Conservation (phyloP, 2,329 filamentous ascomycete species). For the Trichophyton schoenleinii region DNA sequence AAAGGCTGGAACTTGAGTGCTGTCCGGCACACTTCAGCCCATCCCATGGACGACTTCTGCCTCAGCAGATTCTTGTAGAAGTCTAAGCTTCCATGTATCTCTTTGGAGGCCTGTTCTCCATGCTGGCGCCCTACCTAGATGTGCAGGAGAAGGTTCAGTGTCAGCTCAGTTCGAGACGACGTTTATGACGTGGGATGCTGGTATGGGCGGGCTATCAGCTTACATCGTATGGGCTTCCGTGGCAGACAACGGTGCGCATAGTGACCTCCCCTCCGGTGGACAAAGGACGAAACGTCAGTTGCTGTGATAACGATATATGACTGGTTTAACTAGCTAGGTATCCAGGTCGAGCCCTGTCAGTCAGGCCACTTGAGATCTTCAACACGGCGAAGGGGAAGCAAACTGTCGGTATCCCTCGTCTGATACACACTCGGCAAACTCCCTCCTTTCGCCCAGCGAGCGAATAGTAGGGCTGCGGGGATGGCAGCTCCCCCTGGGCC, state of each 20-base stretch:
- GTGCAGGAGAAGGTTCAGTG: neutral
- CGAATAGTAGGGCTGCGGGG: neutral
- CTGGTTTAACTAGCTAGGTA: no score
- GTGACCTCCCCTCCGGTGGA: neutral
- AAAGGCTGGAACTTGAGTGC: slow-evolving; percentile 34
- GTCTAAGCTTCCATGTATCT: slow-evolving; percentile 19
- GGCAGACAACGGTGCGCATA: slow-evolving; percentile 19
- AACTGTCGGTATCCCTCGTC: no score
- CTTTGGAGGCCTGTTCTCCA: slow-evolving; percentile 17
- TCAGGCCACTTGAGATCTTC: no score
- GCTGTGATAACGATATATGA: no score
- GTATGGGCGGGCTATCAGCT: neutral
- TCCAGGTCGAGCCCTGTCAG: no score
- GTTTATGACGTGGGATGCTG: no score
- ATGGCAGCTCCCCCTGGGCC: neutral
- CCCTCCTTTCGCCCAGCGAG: neutral
- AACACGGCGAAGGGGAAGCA: neutral
- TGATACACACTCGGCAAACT: no score
- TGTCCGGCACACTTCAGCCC: slow-evolving; percentile 36
- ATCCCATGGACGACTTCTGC: slow-evolving; percentile 27
- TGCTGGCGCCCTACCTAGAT: slow-evolving; percentile 21
- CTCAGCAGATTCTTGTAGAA: slow-evolving; percentile 21
- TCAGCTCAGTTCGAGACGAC: neutral
- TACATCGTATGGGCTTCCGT: slow-evolving; percentile 20
- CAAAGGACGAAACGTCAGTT: neutral